Conservation (phyloP, 176 grass and related monocot genomes). For the Raddia distichophylla region DNA sequence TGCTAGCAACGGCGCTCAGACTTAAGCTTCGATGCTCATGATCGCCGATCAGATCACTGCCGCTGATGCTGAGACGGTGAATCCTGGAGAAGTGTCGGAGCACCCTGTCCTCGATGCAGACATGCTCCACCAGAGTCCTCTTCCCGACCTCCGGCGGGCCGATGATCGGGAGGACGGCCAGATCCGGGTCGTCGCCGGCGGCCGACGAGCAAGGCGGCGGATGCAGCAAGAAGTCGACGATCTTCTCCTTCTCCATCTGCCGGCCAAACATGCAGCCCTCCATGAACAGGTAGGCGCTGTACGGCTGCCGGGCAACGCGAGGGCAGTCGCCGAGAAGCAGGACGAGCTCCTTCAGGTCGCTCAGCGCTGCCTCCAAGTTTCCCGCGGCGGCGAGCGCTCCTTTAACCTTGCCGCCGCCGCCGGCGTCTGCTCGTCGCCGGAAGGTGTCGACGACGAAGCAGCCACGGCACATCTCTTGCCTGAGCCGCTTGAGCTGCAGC, state of each 20-base stretch:
- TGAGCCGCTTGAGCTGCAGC: constrained; percentile 24
- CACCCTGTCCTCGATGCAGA: neutral
- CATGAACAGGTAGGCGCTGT: constrained; percentile 23
- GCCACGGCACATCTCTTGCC: neutral
- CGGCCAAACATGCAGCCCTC: constrained; percentile 33
- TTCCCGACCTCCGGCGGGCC: constrained; percentile 12
- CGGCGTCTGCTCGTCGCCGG: neutral
- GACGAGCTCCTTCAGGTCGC: constrained; percentile 25
- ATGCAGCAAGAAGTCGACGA: constrained; percentile 7
- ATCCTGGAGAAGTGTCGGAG: neutral
- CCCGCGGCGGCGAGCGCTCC: neutral
- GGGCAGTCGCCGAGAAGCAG: neutral
- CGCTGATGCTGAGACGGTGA: neutral
- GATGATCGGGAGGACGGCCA: neutral
- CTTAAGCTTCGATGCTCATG: neutral
- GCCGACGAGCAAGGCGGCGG: neutral
- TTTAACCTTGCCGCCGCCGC: too few relatives aligned
- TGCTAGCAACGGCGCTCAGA: too few relatives aligned
- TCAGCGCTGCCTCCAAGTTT: neutral
- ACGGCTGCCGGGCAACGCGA: neutral
- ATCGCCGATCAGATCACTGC: neutral
- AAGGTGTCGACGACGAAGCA: constrained; percentile 11
- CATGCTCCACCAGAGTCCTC: constrained; percentile 22
- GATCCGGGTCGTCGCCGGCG: neutral
- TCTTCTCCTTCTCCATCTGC: constrained; percentile 22